These are phyloP conservation scores for Coniferiporia sulphurascens DNA, from an alignment of 1,284 basidiomycete genomes.

Conservation along the genomic window DNA sequence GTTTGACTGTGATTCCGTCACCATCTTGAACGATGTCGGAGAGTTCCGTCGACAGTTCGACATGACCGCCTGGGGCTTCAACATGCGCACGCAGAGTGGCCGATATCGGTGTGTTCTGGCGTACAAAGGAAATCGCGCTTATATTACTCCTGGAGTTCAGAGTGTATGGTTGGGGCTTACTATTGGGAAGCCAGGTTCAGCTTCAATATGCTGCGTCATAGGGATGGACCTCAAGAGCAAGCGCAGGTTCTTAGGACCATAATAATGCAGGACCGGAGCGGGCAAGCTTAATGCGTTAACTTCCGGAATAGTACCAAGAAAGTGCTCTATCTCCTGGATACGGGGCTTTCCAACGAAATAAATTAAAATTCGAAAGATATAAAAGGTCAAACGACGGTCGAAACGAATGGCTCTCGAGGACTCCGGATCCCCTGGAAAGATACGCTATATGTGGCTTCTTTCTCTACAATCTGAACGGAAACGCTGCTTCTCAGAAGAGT, in stretches of 20 bases:
- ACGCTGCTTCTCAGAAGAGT: conserved; percentile 15
- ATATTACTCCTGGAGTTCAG: not conserved
- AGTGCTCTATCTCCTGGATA: conserved; percentile 15
- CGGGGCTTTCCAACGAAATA: conserved; percentile 5
- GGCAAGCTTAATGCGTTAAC: not conserved
- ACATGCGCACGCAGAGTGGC: conserved; percentile 9
- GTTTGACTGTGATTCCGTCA: conserved; percentile 4
- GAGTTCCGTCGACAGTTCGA: conserved; percentile 14
- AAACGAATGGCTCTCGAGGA: not conserved
- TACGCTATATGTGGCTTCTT: conserved; percentile 4
- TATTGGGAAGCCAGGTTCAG: conserved; percentile 11
- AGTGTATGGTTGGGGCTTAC: not conserved
- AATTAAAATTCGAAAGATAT: not conserved
- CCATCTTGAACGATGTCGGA: conserved; percentile 4
- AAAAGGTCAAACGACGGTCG: not conserved
- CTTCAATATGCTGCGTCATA: not conserved
- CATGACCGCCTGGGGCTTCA: conserved; percentile 1
- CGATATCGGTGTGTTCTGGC: not conserved
- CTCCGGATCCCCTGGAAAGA: conserved; percentile 7
- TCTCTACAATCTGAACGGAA: conserved; percentile 16
- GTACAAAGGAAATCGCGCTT: too few species aligned
- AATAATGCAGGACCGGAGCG: conserved; percentile 1
- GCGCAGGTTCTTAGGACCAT: conserved; percentile 1
- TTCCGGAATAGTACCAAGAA: conserved; percentile 9
- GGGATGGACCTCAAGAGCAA: not conserved